Evolutionary conservation across 495 filamentous ascomycete genomes (phyloP), one percentile per base, ranked within the genome.

Genomic region (Aspergillus cavernicola): DNA sequence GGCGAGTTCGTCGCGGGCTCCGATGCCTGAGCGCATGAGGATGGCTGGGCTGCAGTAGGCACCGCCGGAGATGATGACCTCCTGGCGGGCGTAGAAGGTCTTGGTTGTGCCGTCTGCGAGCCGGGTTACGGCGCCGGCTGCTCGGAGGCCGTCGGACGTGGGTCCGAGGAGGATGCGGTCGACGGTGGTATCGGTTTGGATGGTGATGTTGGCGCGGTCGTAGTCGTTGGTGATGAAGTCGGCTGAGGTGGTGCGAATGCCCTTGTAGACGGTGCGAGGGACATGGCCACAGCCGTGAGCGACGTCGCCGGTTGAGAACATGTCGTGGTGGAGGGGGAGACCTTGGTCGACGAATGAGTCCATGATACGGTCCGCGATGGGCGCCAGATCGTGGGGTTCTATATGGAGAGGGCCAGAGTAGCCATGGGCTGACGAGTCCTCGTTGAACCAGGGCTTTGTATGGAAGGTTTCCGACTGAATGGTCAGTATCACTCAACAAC

Each of bases 41-140:
- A 84, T 73, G 35, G 80, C 73, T 16, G 81, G 80, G 18, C 76
- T 74, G 68, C 80, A 81, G 65, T 81, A 83, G 15, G 77, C 67
- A 3, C 81, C 81, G 9, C 71, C 73, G 1, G 74, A 70, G 29
- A 83, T 59, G 40, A 85, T 75, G 32, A 81, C 72, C 38, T 85
- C 80, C 16, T 65, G 70, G 13, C 61, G 52, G 1, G 71, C 69
- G 32, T 52, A 39, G 46, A 64, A 70, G 1, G 50, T 61, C 39
- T 53, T 61, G 0, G 68, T 75, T 6, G 15, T 26, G 11, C 70
- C 72, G 56, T 66, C 63, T 4, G 55, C 32, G 0, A 40, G 44
- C 20, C 58, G 53, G 2, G 67, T 59, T 6, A 58, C 41, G 20
- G 67, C 66, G 0, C 66, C 70, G 0, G 58, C 62, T 0, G 73